Conservation (phyloP, 208 protist genomes). For the Crithidia fasciculata region DNA sequence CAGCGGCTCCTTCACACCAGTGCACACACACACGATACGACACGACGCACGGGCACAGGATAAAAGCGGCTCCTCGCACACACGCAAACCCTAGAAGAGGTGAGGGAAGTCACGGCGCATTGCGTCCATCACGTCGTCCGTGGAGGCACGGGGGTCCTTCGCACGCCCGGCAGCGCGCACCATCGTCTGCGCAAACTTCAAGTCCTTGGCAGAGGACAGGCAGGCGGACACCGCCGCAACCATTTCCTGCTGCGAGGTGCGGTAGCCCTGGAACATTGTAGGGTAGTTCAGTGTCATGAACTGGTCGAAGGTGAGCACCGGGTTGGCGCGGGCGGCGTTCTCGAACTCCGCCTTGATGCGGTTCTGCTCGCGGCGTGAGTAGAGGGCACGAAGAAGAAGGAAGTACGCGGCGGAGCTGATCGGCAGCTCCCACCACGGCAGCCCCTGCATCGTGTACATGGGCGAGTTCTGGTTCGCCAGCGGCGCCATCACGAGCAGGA, state of each 20-base stretch:
- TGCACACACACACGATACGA: background rate
- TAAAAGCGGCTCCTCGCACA: background rate
- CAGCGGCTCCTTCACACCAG: background rate
- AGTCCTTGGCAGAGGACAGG: conserved; percentile 52
- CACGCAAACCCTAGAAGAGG: conserved; percentile 35
- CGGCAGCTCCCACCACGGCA: conserved; percentile 84
- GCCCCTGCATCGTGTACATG: conserved; percentile 68
- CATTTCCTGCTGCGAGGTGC: conserved; percentile 68
- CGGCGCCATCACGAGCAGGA: conserved; percentile 55
- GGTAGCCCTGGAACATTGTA: conserved; percentile 79
- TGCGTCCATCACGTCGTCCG: conserved; percentile 80
- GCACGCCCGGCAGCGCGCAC: conserved; percentile 64
- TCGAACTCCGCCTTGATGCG: conserved; percentile 84
- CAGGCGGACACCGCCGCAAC: conserved; percentile 77
- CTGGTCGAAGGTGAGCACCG: conserved; percentile 74
- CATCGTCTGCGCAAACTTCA: conserved; percentile 73
- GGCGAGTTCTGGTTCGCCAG: conserved; percentile 58
- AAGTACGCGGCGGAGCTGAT: conserved; percentile 64
- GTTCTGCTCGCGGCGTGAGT: conserved; percentile 63
- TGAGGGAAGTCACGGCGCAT: conserved; percentile 73
- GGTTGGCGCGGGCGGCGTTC: conserved; percentile 45
- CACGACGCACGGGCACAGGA: background rate
- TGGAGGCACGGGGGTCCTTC: conserved; percentile 62
- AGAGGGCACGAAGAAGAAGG: conserved; percentile 66
- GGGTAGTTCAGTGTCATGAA: conserved; percentile 80